Conservation (phyloP, 345 rosid species). For the Eucalyptus rudis region DNA sequence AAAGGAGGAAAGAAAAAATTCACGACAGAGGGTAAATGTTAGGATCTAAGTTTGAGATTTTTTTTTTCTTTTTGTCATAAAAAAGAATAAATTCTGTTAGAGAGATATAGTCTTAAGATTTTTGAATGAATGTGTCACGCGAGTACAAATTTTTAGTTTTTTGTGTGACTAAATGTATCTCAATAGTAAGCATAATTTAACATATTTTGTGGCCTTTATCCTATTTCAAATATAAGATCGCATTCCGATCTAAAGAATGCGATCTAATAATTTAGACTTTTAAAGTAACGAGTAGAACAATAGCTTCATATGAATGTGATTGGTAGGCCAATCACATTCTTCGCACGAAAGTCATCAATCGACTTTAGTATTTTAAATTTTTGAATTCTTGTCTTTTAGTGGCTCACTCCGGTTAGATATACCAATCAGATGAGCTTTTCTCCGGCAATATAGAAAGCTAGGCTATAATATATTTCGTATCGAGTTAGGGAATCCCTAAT, state of each 20-base stretch:
- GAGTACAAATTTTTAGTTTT: rapidly evolving
- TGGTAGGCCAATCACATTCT: not conserved
- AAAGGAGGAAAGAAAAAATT: not conserved
- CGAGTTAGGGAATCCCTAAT: not conserved
- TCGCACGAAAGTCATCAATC: not conserved
- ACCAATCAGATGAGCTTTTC: not conserved
- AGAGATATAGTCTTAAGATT: rapidly evolving
- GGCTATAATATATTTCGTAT: not conserved
- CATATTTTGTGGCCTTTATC: rapidly evolving
- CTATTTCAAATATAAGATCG: not conserved
- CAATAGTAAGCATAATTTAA: not conserved
- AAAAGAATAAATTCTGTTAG: rapidly evolving
- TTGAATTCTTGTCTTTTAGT: not conserved
- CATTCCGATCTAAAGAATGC: too few species aligned
- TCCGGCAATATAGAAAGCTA: not conserved
- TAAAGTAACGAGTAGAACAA: not conserved
- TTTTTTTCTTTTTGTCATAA: not conserved
- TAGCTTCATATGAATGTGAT: not conserved
- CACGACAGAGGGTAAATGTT: rapidly evolving
- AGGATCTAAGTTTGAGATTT: too few species aligned
- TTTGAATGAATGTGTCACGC: not conserved
- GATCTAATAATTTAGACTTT: not conserved
- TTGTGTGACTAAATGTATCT: too few species aligned
- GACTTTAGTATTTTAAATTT: not conserved
- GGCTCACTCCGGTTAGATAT: not conserved